These are phyloP conservation scores for Metschnikowia similis DNA, from an alignment of 805 yeast genomes.

Conservation along the genomic window DNA sequence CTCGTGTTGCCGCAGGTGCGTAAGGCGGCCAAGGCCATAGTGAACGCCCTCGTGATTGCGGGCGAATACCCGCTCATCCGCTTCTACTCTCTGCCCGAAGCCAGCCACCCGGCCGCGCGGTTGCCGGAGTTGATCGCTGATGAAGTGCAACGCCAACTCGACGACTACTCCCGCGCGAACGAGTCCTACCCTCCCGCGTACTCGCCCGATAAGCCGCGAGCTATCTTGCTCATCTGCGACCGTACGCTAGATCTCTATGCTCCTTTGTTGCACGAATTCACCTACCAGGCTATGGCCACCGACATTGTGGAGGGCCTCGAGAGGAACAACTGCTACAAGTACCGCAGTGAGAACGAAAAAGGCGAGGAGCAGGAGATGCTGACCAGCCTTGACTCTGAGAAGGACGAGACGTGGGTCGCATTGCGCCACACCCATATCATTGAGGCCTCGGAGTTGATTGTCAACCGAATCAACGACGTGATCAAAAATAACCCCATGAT, in stretches of 20 bases:
- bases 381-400: constrained; percentile 49
- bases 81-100: constrained; percentile 53
- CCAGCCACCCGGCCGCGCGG: constrained; percentile 49
- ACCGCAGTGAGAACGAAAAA: constrained; percentile 51
- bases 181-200: constrained; percentile 59
- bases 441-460: constrained; percentile 63
- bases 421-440: constrained; percentile 72
- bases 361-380: constrained; percentile 30
- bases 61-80: constrained; percentile 89
- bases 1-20: constrained; percentile 56
- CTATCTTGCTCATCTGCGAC: constrained; percentile 74
- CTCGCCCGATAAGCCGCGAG: constrained; percentile 54
- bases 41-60: constrained; percentile 68
- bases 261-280: constrained; percentile 84
- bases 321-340: constrained; percentile 44
- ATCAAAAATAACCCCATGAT: constrained; percentile 70
- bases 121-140: constrained; percentile 69
- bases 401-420: constrained; percentile 70
- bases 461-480: constrained; percentile 57
- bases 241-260: constrained; percentile 79
- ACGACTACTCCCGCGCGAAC: constrained; percentile 67
- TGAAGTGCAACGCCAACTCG: constrained; percentile 66
- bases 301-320: constrained; percentile 53
- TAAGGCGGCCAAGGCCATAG: constrained; percentile 58
- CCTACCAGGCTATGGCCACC: constrained; percentile 88